Percentiles rank a stretch among this genome's conserved stretches.
Conservation (phyloP, 768 basidiomycete genomes). For the Termitomyces sp. region DNA sequence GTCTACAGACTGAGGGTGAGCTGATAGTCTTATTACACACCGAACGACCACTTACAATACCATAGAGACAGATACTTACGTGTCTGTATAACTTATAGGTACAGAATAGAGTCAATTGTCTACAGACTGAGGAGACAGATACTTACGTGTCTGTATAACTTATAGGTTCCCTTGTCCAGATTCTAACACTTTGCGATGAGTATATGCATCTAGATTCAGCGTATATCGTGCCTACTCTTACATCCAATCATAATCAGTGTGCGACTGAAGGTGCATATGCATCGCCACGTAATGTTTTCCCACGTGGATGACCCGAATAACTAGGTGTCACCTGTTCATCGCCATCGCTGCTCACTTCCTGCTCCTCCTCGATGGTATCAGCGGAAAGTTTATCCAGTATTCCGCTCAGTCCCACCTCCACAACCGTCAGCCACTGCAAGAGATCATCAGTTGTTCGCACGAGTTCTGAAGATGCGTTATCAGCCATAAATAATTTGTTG, state of each 20-base stretch:
- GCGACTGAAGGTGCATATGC: background rate
- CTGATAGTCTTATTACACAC: no score
- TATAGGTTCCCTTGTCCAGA: no score
- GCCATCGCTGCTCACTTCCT: conserved; percentile 30
- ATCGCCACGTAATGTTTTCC: conserved; percentile 1
- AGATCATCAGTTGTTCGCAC: conserved; percentile 72
- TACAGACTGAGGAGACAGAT: no score
- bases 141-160: no score
- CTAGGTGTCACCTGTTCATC: conserved; percentile 9
- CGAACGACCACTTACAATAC: no score
- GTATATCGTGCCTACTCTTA: conserved; percentile 10
- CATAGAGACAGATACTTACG: no score
- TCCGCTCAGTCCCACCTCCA: conserved; percentile 66
- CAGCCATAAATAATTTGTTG: conserved; percentile 43
- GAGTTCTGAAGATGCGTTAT: conserved; percentile 64
- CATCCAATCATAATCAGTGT: conserved; percentile 2
- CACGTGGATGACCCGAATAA: background rate
- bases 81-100: no score
- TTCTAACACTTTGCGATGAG: background rate
- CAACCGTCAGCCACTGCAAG: conserved; percentile 65
- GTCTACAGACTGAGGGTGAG: no score
- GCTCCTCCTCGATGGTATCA: conserved; percentile 62
- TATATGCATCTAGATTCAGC: conserved; percentile 5
- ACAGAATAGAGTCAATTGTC: no score
- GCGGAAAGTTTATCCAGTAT: conserved; percentile 52